Conservation (phyloP, 1,284 basidiomycete genomes). For the Vanrija pseudolonga region DNA sequence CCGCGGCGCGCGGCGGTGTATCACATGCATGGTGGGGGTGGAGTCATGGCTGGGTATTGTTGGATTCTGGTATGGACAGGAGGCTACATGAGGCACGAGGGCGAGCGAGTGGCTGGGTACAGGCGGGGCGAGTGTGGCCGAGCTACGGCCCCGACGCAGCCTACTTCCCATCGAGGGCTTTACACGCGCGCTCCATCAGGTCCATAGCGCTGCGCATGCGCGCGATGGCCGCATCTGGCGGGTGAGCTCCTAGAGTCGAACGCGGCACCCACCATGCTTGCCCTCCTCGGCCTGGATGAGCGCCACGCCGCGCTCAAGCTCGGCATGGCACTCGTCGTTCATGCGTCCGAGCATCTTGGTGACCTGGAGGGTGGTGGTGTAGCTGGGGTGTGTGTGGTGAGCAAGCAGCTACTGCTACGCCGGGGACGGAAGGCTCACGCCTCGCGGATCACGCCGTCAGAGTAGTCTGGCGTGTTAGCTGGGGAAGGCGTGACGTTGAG, state of each 20-base stretch:
- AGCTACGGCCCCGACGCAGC: not conserved
- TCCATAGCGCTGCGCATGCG: not conserved
- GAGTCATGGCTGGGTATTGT: not conserved
- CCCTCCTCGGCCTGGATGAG: conserved; percentile 25
- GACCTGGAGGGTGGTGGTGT: conserved; percentile 14
- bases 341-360: conserved; percentile 18
- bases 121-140: no score
- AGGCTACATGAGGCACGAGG: no score
- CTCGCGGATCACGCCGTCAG: not conserved
- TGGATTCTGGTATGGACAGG: no score
- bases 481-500: not conserved
- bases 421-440: not conserved
- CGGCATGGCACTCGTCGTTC: conserved; percentile 5
- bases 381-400: conserved; percentile 1
- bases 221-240: not conserved
- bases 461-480: conserved; percentile 3
- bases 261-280: conserved; percentile 27
- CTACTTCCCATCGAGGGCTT: conserved; percentile 4
- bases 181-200: conserved; percentile 6
- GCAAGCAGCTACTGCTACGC: not conserved
- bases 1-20: no score
- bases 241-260: not conserved
- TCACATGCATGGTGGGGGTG: not conserved
- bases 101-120: no score
- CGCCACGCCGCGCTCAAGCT: conserved; percentile 20